Conservation (phyloP, 805 yeast genomes). For the Ogataea allantospora region DNA sequence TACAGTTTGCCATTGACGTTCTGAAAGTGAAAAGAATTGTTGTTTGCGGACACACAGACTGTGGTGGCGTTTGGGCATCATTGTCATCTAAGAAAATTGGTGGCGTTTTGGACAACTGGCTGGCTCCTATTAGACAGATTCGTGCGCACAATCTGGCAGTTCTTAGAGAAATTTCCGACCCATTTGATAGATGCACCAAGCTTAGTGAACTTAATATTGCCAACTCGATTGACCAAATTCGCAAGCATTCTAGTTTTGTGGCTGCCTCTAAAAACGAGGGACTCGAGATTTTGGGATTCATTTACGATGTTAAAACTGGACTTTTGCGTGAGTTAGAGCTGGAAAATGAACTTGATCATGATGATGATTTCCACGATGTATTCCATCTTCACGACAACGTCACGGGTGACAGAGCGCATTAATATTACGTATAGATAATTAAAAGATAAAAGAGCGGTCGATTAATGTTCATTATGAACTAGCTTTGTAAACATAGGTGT, state of each 20-base stretch:
- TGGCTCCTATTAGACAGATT: slow-evolving; percentile 64
- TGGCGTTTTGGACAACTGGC: slow-evolving; percentile 70
- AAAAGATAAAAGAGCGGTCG: neutral
- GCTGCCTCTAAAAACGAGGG: slow-evolving; percentile 60
- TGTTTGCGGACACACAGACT: slow-evolving; percentile 92
- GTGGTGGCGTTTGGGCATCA: slow-evolving; percentile 90
- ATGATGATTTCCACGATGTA: slow-evolving; percentile 25
- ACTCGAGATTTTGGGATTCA: slow-evolving; percentile 76
- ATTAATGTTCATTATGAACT: slow-evolving; percentile 3
- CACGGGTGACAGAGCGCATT: slow-evolving; percentile 7
- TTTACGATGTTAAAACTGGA: slow-evolving; percentile 83
- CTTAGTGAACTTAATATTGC: slow-evolving; percentile 76
- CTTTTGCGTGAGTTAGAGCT: slow-evolving; percentile 41
- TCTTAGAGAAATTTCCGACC: slow-evolving; percentile 49
- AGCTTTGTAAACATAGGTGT: slow-evolving; percentile 18
- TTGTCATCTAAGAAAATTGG: slow-evolving; percentile 63
- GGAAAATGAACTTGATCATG: slow-evolving; percentile 23
- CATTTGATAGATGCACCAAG: slow-evolving; percentile 53
- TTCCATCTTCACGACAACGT: slow-evolving; percentile 25
- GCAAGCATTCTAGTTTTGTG: slow-evolving; percentile 63
- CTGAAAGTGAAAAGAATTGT: slow-evolving; percentile 77
- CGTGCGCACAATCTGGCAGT: slow-evolving; percentile 56
- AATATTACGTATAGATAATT: slow-evolving; percentile 1
- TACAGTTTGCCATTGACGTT: slow-evolving; percentile 86
- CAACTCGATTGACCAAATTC: slow-evolving; percentile 66